Evolutionary conservation across 2,329 filamentous ascomycete genomes (phyloP).

Genomic region (Cryoendolithus antarcticus): DNA sequence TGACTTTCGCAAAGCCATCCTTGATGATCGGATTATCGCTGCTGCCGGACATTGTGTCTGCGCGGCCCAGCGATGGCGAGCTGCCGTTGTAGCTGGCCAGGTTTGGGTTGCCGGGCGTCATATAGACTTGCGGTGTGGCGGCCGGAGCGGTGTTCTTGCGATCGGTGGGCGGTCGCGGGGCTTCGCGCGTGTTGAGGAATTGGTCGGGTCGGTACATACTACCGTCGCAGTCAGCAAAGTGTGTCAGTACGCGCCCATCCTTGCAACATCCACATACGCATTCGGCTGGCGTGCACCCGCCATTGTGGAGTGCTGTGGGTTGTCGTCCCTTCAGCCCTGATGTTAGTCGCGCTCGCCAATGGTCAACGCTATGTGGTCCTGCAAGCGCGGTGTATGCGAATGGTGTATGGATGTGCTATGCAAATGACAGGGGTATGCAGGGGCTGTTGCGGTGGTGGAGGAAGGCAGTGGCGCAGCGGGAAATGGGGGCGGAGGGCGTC

Average conservation of each 20-base stretch:
- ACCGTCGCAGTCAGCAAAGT: conserved; percentile 5
- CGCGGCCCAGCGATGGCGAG: conserved; percentile 24
- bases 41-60: conserved; percentile 29
- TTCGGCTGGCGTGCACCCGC: conserved; percentile 3
- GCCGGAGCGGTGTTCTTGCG: conserved; percentile 58
- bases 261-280: conserved; percentile 2
- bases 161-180: conserved; percentile 77
- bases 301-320: neutral
- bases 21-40: conserved; percentile 31
- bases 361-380: too few relatives aligned
- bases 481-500: neutral
- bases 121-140: conserved; percentile 60
- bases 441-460: neutral
- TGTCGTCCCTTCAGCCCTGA: too few relatives aligned
- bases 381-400: too few relatives aligned
- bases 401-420: too few relatives aligned
- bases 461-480: neutral
- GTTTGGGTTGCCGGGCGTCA: conserved; percentile 62
- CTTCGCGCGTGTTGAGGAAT: conserved; percentile 96
- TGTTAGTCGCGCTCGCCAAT: too few relatives aligned
- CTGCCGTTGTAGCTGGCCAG: conserved; percentile 25
- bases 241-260: neutral
- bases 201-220: conserved; percentile 51
- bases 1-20: conserved; percentile 69
- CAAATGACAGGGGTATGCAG: too few relatives aligned